Conservation (phyloP, 2,329 filamentous ascomycete genomes). For the Arthrinium puccinioides region DNA sequence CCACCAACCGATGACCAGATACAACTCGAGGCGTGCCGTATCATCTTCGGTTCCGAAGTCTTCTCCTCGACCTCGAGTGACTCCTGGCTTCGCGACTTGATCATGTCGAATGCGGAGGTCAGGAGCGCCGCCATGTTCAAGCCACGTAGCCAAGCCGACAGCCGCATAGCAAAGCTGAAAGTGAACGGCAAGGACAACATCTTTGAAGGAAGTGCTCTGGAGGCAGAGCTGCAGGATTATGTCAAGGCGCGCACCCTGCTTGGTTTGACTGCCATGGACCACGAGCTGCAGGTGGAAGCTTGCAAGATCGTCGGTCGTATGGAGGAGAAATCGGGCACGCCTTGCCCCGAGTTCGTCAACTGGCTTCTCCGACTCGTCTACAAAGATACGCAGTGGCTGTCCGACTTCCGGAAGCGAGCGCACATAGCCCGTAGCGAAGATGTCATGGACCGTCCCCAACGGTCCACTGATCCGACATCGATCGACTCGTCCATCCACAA, state of each 20-base stretch:
- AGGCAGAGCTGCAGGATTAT: conserved; percentile 46
- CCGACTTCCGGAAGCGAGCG: conserved; percentile 47
- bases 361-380: conserved; percentile 49
- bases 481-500: conserved; percentile 56
- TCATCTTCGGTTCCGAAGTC: conserved; percentile 48
- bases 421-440: conserved; percentile 51
- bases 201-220: conserved; percentile 50
- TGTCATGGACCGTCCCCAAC: conserved; percentile 37
- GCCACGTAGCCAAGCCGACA: conserved; percentile 38
- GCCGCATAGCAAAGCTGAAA: conserved; percentile 38
- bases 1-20: conserved; percentile 44
- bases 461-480: conserved; percentile 44
- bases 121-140: conserved; percentile 38
- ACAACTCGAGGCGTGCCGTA: conserved; percentile 50
- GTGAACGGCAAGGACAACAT: conserved; percentile 53
- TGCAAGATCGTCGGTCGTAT: conserved; percentile 50
- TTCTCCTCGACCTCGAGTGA: conserved; percentile 30
- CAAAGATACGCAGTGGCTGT: conserved; percentile 45
- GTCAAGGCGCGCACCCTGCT: conserved; percentile 43
- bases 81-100: conserved; percentile 53
- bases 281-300: conserved; percentile 53
- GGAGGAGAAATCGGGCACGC: conserved; percentile 42
- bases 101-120: conserved; percentile 40
- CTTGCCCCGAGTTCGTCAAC: conserved; percentile 43
- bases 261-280: conserved; percentile 52